phyloP scores from a whole-genome alignment of 2,329 filamentous ascomycete genomes.

The Pleurostoma richardsiae region DNA sequence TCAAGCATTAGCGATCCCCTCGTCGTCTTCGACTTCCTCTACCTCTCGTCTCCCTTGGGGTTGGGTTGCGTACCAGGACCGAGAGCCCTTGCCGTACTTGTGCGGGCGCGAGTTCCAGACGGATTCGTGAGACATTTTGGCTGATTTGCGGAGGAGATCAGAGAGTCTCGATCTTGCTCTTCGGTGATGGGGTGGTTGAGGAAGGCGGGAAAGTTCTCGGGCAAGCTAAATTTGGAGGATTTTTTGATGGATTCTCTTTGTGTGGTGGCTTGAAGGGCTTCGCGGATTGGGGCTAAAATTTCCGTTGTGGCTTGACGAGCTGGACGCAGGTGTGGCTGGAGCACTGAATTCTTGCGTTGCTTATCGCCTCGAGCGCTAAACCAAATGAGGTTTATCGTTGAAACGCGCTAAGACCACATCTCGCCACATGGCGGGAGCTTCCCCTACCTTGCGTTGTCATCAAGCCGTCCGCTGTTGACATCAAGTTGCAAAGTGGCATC shows the following conservation, averaged over 20 bases:
- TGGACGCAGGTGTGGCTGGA: too few relatives aligned
- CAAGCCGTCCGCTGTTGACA: too few relatives aligned
- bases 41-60: neutral
- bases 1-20: too few relatives aligned
- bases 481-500: constrained; percentile 1
- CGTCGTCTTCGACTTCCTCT: constrained; percentile 7
- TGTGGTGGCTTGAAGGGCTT: too few relatives aligned
- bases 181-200: constrained; percentile 8
- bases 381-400: too few relatives aligned
- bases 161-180: constrained; percentile 11
- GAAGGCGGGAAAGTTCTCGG: neutral
- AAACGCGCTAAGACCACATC: too few relatives aligned
- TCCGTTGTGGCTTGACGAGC: too few relatives aligned
- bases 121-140: constrained; percentile 73
- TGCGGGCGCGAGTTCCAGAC: constrained; percentile 99
- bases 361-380: too few relatives aligned
- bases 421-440: too few relatives aligned
- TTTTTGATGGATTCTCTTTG: constrained; percentile 7
- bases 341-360: too few relatives aligned
- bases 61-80: constrained; percentile 71
- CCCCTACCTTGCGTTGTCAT: too few relatives aligned
- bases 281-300: too few relatives aligned
- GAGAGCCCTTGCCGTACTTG: constrained; percentile 94
- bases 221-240: constrained; percentile 11
- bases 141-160: constrained; percentile 23